Base-by-base conservation (phyloP, 345 rosid species). In the Hibiscus mutabilis region DNA sequence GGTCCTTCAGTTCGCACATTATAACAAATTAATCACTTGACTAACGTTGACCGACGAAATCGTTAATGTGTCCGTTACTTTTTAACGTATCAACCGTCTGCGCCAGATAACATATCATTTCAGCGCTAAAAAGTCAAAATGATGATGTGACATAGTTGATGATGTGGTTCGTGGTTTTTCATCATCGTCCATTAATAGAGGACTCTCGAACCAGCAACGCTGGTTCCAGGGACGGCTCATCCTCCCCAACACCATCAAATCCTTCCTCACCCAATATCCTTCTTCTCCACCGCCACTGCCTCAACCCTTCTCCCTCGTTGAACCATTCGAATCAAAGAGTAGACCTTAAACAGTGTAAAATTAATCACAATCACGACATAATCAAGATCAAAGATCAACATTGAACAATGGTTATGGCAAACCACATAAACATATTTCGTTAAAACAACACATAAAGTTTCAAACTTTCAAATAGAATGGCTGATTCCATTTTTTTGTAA, bases 171-270 rank as follows among this genome's bases (percentile, higher is more conserved):
- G n/a, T 55, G 78, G 68, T 51, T n/a, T 3, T 52, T 75, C 66
- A 31, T 77, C 72, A 27, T 44, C 65, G 22, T 84, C 81, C 88
- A 61, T 70, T 71, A 46, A 87, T 89, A 95, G 93, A 83, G 79
- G 91, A 90, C 81, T 80, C 85, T 71, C 74, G 74, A 72, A 5
- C 33, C 74, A 77, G 72, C 79, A n/a, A 5, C 57, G 49, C 73
- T 13, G 16, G 66, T 22, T 73, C 82, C 31, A 49, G 60, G 46
- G 70, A 81, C 60, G 18, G 73, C 27, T 55, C 2, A 3, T 16
- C 19, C 18, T 42, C 9, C 71, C 2, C 31, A 29, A 29, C 3
- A 1, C 31, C 31, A 29, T 29, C 3, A 29, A 29, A 29, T 3
- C 31, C 31, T 29, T 29, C 31, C 31, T 29, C 31, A 29, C 31